phyloP scores from a whole-genome alignment of 2,329 filamentous ascomycete genomes.

The Venturia effusa region DNA sequence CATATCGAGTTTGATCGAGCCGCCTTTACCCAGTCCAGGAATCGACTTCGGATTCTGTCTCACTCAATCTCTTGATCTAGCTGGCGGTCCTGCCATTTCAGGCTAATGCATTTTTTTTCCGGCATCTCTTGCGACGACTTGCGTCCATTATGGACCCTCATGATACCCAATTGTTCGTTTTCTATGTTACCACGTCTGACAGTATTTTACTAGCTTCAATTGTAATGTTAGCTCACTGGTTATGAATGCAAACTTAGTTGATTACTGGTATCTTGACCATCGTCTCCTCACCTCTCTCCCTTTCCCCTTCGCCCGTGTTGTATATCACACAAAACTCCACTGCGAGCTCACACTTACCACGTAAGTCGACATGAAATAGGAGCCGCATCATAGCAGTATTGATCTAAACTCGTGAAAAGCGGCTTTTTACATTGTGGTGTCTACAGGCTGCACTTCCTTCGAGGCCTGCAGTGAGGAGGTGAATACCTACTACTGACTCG shows the following conservation, averaged over 20 bases:
- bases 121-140: background rate
- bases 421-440: background rate
- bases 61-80: slow-evolving; percentile 1
- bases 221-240: background rate
- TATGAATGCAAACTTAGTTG: background rate
- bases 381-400: too few relatives aligned
- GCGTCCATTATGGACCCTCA: background rate
- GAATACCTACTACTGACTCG: too few relatives aligned
- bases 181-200: background rate
- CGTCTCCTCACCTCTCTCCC: too few relatives aligned
- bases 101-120: background rate
- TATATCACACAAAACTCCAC: too few relatives aligned
- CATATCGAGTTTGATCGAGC: slow-evolving; percentile 1
- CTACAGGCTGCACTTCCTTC: background rate
- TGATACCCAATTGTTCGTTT: background rate
- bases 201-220: background rate
- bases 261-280: background rate
- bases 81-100: background rate
- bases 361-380: too few relatives aligned
- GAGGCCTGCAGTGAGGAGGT: background rate
- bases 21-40: slow-evolving; percentile 4
- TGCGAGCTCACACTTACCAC: too few relatives aligned
- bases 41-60: slow-evolving; percentile 6
- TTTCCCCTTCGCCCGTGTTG: too few relatives aligned
- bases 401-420: background rate